Base-by-base conservation (phyloP, 164 flowering plant species). In the Macadamia integrifolia region DNA sequence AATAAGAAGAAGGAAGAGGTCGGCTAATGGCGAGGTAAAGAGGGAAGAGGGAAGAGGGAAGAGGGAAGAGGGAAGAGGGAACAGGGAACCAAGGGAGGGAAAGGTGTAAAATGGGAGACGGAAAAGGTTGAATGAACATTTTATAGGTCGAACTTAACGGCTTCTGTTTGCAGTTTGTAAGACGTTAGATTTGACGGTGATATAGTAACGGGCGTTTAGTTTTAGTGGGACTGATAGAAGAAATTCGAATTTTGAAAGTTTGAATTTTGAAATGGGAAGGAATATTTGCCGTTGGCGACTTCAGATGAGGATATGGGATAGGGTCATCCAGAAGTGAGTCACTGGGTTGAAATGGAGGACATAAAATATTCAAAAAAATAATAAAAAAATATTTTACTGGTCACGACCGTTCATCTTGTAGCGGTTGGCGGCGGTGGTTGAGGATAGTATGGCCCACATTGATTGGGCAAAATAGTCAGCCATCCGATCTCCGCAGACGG, bases 201-300 rank as follows among this genome's bases (percentile, higher is more conserved):
- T 29, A 5, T 1, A 1, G n/a, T 57, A 18, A 66, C 61, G 42
- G 66, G 23, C 71, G 66, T 69, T 69, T 32, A 2, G n/a, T 52
- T 69, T 69, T 61, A 18, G 71, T 35, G 71, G 71, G 71, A 69
- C 40, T 35, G 3, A 23, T 35, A 1, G 40, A 1, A 35, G 40
- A 5, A 35, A 2, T 35, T 35, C 40, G 40, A 35, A 35, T 6
- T 61, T 69, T 40, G 29, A 35, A 69, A 53, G 23, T 53, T 59
- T 59, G 61, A 59, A 59, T 68, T 35, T 68, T 68, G 70, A 67
- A 67, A 28, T 30, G 70, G 8, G 11, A 12, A 28, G 50, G 15
- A n/a, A 43, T 62, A 2, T 5, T 35, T 17, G 2, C 53, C 53
- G 53, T 49, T 49, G 40, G 3, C 5, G 40, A 5, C 5, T 35